phyloP scores from a whole-genome alignment of 75 land plant species.

The Pinus tabuliformis region DNA sequence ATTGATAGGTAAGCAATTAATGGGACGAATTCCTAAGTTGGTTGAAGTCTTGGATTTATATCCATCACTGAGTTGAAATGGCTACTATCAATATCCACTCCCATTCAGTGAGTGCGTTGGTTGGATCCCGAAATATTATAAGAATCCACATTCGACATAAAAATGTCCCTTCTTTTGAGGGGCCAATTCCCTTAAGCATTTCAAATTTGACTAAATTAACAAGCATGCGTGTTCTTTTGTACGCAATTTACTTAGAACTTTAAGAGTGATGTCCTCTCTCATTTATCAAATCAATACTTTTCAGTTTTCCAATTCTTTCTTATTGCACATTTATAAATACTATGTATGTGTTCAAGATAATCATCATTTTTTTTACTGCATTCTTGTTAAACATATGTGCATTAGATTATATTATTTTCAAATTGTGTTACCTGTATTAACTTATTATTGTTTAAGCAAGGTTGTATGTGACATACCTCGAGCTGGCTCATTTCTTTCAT shows the following conservation, averaged over 20 bases:
- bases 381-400: neutral
- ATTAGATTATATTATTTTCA: neutral
- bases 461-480: no score
- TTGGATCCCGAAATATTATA: no score
- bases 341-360: neutral
- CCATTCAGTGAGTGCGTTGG: no score
- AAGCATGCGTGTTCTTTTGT: constrained; percentile 25
- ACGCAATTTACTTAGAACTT: neutral
- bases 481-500: no score
- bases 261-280: neutral
- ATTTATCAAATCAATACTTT: neutral
- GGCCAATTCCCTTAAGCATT: constrained; percentile 38
- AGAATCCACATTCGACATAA: no score
- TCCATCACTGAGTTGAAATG: no score
- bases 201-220: constrained; percentile 15
- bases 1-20: no score
- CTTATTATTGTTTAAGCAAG: no score
- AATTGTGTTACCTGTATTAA: neutral
- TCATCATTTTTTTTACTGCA: neutral
- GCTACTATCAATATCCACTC: no score
- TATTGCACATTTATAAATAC: neutral
- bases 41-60: no score
- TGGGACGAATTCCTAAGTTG: no score
- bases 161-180: constrained; percentile 33
- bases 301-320: neutral